These are phyloP conservation scores for Chytriomyces sp. DNA, from an alignment of 192 early-diverging fungal genomes.

Conservation along the genomic window DNA sequence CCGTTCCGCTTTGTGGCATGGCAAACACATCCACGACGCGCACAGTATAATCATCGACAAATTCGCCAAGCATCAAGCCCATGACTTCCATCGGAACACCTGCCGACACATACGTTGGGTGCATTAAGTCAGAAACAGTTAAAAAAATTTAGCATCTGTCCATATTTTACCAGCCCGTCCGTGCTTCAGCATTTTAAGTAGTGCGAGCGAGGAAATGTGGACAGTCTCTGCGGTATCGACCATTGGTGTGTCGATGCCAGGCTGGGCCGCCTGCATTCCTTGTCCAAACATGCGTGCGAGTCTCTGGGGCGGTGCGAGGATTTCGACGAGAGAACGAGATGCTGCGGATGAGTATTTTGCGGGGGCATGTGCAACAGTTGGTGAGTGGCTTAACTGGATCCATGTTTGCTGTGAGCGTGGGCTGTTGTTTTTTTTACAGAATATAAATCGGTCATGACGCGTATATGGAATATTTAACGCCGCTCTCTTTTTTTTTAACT, in stretches of 20 bases:
- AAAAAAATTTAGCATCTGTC: background rate
- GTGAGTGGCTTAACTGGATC: too few relatives aligned
- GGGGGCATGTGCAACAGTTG: too few relatives aligned
- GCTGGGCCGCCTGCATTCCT: slow-evolving; percentile 43
- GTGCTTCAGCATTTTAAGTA: slow-evolving; percentile 77
- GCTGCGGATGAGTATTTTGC: too few relatives aligned
- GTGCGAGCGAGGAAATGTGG: slow-evolving; percentile 97
- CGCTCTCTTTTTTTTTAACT: too few relatives aligned
- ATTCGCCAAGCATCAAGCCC: slow-evolving; percentile 99
- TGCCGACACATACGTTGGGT: background rate
- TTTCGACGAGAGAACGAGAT: too few relatives aligned
- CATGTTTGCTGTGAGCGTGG: too few relatives aligned
- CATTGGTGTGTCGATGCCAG: slow-evolving; percentile 81
- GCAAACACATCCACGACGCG: slow-evolving; percentile 99
- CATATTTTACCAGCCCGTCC: slow-evolving; percentile 9
- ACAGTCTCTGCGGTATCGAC: slow-evolving; percentile 99
- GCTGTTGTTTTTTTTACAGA: too few relatives aligned
- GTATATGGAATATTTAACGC: too few relatives aligned
- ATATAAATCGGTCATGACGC: too few relatives aligned
- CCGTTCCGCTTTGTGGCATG: slow-evolving; percentile 99
- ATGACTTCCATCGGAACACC: slow-evolving; percentile 74
- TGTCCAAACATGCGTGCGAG: slow-evolving; percentile 50
- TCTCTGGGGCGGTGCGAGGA: slow-evolving; percentile 25
- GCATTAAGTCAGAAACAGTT: background rate
- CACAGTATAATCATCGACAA: slow-evolving; percentile 97